A percentile compares a stretch with the other conserved stretches of the same genome.
These are phyloP conservation scores for Clavulina sp. DNA, from an alignment of 768 basidiomycete species.

Conservation along the genomic window DNA sequence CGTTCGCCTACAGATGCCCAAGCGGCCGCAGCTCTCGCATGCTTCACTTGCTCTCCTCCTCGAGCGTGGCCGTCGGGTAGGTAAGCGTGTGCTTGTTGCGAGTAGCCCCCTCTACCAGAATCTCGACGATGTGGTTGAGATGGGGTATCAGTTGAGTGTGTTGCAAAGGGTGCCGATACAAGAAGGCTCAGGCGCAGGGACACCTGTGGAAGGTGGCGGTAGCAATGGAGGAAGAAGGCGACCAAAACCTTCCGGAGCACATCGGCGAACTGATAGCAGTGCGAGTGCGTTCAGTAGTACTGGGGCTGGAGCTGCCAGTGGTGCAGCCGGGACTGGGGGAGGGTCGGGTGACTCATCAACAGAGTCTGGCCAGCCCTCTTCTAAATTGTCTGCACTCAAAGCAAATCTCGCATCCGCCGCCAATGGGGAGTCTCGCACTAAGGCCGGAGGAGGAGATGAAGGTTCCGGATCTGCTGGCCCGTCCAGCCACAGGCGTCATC, in stretches of 20 bases:
- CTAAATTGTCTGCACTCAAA: too few relatives aligned
- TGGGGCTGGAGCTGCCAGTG: constrained; percentile 12
- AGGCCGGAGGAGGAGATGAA: too few relatives aligned
- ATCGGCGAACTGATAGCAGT: constrained; percentile 1
- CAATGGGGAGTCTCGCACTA: too few relatives aligned
- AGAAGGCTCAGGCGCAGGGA: constrained; percentile 5
- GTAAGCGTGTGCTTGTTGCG: constrained; percentile 57
- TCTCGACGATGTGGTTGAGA: constrained; percentile 10
- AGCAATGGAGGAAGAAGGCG: constrained; percentile 1
- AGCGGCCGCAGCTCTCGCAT: constrained; percentile 47
- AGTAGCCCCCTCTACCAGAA: constrained; percentile 68
- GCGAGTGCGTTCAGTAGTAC: not conserved
- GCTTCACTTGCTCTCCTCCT: constrained; percentile 59
- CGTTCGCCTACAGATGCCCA: constrained; percentile 19
- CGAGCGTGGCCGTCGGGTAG: constrained; percentile 63
- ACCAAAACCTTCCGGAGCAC: not conserved
- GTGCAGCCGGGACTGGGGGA: constrained; percentile 17
- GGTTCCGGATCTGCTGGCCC: too few relatives aligned
- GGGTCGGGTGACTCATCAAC: constrained; percentile 16
- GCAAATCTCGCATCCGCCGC: too few relatives aligned
- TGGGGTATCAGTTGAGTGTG: constrained; percentile 15
- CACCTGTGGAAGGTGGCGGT: constrained; percentile 1
- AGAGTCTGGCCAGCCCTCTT: constrained; percentile 18
- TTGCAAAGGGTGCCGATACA: constrained; percentile 12
- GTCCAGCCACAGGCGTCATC: too few relatives aligned